phyloP scores from a whole-genome alignment of 2,329 filamentous ascomycete species.

The Xylaria sp. region DNA sequence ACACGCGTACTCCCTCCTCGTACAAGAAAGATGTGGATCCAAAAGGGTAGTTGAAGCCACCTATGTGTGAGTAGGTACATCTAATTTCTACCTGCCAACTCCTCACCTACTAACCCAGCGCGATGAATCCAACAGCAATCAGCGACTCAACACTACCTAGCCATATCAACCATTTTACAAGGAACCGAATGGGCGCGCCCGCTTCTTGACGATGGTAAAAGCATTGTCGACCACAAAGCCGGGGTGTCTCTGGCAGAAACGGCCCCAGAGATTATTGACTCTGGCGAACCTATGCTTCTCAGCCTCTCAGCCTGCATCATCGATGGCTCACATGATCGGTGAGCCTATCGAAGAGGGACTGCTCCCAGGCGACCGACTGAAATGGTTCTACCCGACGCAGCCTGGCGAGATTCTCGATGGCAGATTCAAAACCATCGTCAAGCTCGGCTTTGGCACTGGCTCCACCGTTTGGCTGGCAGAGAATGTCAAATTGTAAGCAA shows the following conservation, averaged over 20 bases:
- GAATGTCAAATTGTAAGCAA: slow-evolving; percentile 1
- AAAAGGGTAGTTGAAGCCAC: no score
- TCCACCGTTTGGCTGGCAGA: slow-evolving; percentile 19
- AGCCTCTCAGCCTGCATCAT: neutral
- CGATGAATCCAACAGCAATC: no score
- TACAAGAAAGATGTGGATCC: no score
- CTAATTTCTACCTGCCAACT: no score
- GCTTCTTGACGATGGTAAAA: neutral
- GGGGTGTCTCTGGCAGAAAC: neutral
- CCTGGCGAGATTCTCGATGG: slow-evolving; percentile 4
- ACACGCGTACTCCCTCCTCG: no score
- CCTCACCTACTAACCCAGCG: no score
- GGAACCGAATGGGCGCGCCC: no score
- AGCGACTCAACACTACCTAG: no score
- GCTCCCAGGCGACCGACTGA: neutral
- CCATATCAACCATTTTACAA: no score
- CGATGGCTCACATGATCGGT: neutral
- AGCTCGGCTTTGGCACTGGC: slow-evolving; percentile 6
- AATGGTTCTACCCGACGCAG: neutral
- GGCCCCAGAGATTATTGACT: neutral
- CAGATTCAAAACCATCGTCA: slow-evolving; percentile 2
- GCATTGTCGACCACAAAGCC: neutral
- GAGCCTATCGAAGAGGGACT: neutral
- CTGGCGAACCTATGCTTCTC: neutral
- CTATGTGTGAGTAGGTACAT: no score